Conservation (phyloP, 1,284 basidiomycete species). For the Boletus semigastroideus region DNA sequence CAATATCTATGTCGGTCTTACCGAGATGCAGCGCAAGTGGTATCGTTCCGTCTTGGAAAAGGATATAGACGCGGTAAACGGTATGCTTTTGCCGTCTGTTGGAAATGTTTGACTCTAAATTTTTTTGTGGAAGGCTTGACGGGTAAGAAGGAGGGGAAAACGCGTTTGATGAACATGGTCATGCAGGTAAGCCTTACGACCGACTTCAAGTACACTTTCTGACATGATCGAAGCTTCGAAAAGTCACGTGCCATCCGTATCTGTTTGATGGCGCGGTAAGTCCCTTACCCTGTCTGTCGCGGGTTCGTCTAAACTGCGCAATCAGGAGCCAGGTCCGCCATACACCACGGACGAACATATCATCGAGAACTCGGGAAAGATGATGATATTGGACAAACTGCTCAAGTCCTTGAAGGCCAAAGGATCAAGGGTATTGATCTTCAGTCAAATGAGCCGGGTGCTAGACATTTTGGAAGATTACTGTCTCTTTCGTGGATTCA, state of each 20-base stretch:
- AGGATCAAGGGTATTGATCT: constrained; percentile 94
- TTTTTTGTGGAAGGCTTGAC: constrained; percentile 57
- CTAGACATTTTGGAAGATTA: constrained; percentile 97
- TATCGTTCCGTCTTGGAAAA: constrained; percentile 95
- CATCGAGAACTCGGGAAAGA: constrained; percentile 93
- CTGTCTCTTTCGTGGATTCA: constrained; percentile 89
- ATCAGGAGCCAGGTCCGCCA: constrained; percentile 91
- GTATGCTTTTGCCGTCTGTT: constrained; percentile 34
- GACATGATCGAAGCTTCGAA: constrained; percentile 50
- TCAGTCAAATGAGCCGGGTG: constrained; percentile 98
- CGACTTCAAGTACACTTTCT: not conserved
- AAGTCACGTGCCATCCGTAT: constrained; percentile 84
- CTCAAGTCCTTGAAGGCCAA: constrained; percentile 87
- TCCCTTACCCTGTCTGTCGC: constrained; percentile 4
- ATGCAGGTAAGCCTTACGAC: constrained; percentile 77
- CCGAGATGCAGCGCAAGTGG: constrained; percentile 99
- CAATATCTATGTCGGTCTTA: constrained; percentile 97
- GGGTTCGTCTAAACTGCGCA: not conserved
- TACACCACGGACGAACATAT: constrained; percentile 99
- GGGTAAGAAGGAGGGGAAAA: constrained; percentile 99
- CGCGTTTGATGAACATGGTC: constrained; percentile 96
- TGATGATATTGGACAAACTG: constrained; percentile 96
- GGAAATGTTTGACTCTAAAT: not conserved
- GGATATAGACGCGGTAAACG: constrained; percentile 98
- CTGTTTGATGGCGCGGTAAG: constrained; percentile 83